These are phyloP conservation scores for Thozetella sp. DNA, from an alignment of 495 filamentous ascomycete genomes.

Conservation along the genomic window DNA sequence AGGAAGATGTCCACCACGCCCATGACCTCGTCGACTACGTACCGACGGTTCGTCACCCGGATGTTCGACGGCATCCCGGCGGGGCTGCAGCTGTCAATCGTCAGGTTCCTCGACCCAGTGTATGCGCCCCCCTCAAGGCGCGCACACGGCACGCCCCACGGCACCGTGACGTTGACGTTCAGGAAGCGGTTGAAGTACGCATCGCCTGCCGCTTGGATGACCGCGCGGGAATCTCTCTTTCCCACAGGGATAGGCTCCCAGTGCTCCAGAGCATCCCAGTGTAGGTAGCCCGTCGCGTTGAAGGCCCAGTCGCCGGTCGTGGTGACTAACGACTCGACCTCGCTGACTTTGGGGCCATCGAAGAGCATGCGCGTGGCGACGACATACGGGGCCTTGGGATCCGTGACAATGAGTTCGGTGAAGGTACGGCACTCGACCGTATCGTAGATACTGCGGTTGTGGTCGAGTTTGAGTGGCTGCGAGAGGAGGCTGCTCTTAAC, in stretches of 20 bases:
- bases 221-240: conserved; percentile 23
- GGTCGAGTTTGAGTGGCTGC: conserved; percentile 44
- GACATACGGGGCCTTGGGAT: conserved; percentile 44
- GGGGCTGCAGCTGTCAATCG: conserved; percentile 24
- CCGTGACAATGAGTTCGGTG: conserved; percentile 47
- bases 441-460: conserved; percentile 49
- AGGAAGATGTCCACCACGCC: conserved; percentile 36
- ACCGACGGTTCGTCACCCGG: conserved; percentile 32
- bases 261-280: conserved; percentile 36
- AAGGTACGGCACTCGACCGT: conserved; percentile 47
- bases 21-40: conserved; percentile 36
- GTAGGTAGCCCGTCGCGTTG: conserved; percentile 46
- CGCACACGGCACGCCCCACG: conserved; percentile 32
- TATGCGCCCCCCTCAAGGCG: conserved; percentile 38
- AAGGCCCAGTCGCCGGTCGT: conserved; percentile 49
- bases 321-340: conserved; percentile 45
- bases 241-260: conserved; percentile 46
- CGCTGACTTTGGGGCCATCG: conserved; percentile 23
- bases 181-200: conserved; percentile 38
- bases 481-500: conserved; percentile 39
- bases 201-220: conserved; percentile 33
- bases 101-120: conserved; percentile 25
- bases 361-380: conserved; percentile 48
- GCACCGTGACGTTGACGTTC: conserved; percentile 28
- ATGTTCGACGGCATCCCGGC: conserved; percentile 31